These are phyloP conservation scores for Leptoxyphium fumago DNA, from an alignment of 2,329 filamentous ascomycete genomes.

Conservation along the genomic window DNA sequence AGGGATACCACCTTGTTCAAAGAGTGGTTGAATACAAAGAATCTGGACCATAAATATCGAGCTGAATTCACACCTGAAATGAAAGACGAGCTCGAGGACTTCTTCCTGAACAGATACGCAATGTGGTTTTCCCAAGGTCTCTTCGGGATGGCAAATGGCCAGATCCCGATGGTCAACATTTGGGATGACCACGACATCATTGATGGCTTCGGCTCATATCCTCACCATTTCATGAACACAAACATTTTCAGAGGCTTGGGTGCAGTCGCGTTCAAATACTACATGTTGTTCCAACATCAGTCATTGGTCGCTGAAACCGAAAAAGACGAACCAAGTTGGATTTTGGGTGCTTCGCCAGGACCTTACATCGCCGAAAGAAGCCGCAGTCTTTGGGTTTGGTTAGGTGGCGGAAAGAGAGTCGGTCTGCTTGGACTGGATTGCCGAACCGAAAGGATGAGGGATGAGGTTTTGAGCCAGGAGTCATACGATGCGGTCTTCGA, in stretches of 20 bases:
- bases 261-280: slow-evolving; percentile 92
- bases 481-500: slow-evolving; percentile 83
- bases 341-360: slow-evolving; percentile 63
- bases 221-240: slow-evolving; percentile 78
- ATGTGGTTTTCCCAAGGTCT: slow-evolving; percentile 95
- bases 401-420: slow-evolving; percentile 52
- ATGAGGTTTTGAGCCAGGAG: slow-evolving; percentile 64
- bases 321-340: slow-evolving; percentile 76
- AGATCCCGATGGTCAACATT: slow-evolving; percentile 98
- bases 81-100: slow-evolving; percentile 75
- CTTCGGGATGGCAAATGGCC: slow-evolving; percentile 80
- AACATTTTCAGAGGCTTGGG: slow-evolving; percentile 83
- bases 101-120: slow-evolving; percentile 77
- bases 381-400: slow-evolving; percentile 68
- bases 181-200: slow-evolving; percentile 73
- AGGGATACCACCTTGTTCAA: slow-evolving; percentile 61
- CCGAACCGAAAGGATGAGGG: slow-evolving; percentile 74
- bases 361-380: slow-evolving; percentile 83
- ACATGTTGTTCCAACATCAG: slow-evolving; percentile 96
- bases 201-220: slow-evolving; percentile 78
- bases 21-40: slow-evolving; percentile 71
- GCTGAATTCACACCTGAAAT: slow-evolving; percentile 66
- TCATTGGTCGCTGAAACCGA: slow-evolving; percentile 70
- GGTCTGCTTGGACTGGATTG: slow-evolving; percentile 80
- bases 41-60: slow-evolving; percentile 63